Evolutionary conservation across 2,329 filamentous ascomycete genomes (phyloP).

Genomic region (Coleophoma cylindrospora): DNA sequence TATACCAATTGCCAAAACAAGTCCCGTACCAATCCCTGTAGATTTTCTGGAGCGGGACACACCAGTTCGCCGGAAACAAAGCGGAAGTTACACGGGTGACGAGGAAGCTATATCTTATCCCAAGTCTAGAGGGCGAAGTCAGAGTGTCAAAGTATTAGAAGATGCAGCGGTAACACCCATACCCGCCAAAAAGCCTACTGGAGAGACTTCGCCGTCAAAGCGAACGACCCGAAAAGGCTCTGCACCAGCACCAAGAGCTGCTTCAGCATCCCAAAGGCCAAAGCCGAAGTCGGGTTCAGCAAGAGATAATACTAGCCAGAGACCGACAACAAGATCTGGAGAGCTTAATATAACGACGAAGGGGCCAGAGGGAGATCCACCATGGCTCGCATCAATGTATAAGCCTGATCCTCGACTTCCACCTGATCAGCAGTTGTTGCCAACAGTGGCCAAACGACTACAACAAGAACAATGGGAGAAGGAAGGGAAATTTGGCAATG

Average conservation of each 20-base stretch:
- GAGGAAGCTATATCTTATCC: conserved; percentile 53
- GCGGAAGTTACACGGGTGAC: conserved; percentile 45
- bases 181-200: conserved; percentile 24
- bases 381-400: conserved; percentile 92
- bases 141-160: conserved; percentile 56
- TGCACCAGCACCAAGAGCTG: conserved; percentile 21
- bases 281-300: conserved; percentile 57
- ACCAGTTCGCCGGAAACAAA: conserved; percentile 57
- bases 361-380: conserved; percentile 87
- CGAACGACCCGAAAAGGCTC: conserved; percentile 17
- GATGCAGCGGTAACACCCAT: conserved; percentile 38
- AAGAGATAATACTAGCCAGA: conserved; percentile 40
- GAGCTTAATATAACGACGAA: conserved; percentile 43
- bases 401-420: conserved; percentile 92
- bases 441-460: conserved; percentile 84
- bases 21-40: conserved; percentile 68
- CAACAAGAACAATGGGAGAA: conserved; percentile 95
- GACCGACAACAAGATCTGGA: conserved; percentile 59
- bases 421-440: conserved; percentile 91
- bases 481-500: conserved; percentile 78
- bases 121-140: conserved; percentile 66
- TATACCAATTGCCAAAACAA: conserved; percentile 81
- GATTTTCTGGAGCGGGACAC: conserved; percentile 71
- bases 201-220: conserved; percentile 52
- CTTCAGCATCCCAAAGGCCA: conserved; percentile 36